Percentiles rank a stretch among this genome's conserved stretches.
Conservation (phyloP, 2,329 filamentous ascomycete species). For the Ophiostoma montium region DNA sequence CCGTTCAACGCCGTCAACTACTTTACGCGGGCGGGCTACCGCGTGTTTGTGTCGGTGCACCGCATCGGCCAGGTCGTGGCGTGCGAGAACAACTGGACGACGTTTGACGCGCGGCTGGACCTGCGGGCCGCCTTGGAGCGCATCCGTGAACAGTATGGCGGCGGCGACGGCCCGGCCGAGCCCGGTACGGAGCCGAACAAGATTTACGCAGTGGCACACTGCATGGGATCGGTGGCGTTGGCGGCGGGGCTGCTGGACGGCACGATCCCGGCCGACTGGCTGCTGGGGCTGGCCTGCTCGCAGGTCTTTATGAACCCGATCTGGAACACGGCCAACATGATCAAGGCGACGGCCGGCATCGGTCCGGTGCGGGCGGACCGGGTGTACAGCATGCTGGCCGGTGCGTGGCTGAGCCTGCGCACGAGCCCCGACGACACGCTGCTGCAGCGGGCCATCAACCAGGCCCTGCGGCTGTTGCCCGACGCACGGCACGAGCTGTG, state of each 20-base stretch:
- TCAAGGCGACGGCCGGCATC: conserved; percentile 32
- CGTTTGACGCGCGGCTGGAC: conserved; percentile 45
- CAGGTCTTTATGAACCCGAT: conserved; percentile 52
- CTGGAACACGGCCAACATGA: conserved; percentile 40
- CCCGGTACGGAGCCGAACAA: conserved; percentile 16
- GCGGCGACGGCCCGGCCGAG: conserved; percentile 12
- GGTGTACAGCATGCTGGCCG: conserved; percentile 32
- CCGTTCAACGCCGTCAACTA: conserved; percentile 50
- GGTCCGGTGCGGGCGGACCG: conserved; percentile 34
- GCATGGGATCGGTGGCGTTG: conserved; percentile 48
- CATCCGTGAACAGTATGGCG: conserved; percentile 29
- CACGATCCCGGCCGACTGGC: conserved; percentile 41
- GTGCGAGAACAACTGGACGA: conserved; percentile 40
- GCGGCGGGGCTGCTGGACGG: conserved; percentile 46
- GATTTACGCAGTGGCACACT: conserved; percentile 47
- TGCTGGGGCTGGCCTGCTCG: conserved; percentile 42
- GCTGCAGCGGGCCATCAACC: conserved; percentile 38
- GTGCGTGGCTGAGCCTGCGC: conserved; percentile 41
- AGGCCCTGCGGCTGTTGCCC: conserved; percentile 43
- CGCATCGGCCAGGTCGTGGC: conserved; percentile 40
- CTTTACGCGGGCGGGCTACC: conserved; percentile 45
- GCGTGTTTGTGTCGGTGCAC: conserved; percentile 42
- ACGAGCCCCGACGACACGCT: conserved; percentile 31
- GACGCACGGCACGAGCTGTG: conserved; percentile 41
- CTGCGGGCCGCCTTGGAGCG: conserved; percentile 39